Conservation (phyloP, 371 early-diverging fungal species). For the Apophysomyces elegans region DNA sequence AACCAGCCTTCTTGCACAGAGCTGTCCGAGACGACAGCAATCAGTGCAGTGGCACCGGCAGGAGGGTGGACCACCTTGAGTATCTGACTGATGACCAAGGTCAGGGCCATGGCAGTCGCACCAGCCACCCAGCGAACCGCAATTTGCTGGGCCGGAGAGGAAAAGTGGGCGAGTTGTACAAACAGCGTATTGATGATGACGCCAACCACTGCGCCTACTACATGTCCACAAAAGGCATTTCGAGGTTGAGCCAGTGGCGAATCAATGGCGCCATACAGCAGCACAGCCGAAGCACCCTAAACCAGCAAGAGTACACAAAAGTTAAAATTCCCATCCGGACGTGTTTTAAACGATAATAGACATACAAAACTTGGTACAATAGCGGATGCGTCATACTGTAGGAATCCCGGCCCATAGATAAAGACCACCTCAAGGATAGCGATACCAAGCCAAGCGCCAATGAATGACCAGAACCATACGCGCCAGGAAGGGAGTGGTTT, state of each 20-base stretch:
- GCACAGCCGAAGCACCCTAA: constrained; percentile 70
- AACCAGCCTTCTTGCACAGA: constrained; percentile 60
- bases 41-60: constrained; percentile 71
- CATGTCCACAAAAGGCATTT: constrained; percentile 66
- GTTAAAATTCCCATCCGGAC: too few species aligned
- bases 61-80: constrained; percentile 79
- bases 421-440: constrained; percentile 39
- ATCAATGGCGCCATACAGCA: constrained; percentile 73
- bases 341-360: background rate
- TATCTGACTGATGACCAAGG: constrained; percentile 68
- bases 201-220: constrained; percentile 66
- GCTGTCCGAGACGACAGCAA: constrained; percentile 54
- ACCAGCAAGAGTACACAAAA: background rate
- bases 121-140: constrained; percentile 70
- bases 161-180: constrained; percentile 38
- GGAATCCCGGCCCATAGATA: constrained; percentile 29
- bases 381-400: constrained; percentile 34
- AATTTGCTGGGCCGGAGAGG: constrained; percentile 21
- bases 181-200: constrained; percentile 68
- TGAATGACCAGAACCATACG: constrained; percentile 44
- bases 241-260: constrained; percentile 79
- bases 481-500: constrained; percentile 35
- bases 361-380: constrained; percentile 57
- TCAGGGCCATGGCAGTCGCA: constrained; percentile 70
- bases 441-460: constrained; percentile 54